phyloP scores from a whole-genome alignment of 2,329 filamentous ascomycete genomes.

The Talaromyces verruculosus region DNA sequence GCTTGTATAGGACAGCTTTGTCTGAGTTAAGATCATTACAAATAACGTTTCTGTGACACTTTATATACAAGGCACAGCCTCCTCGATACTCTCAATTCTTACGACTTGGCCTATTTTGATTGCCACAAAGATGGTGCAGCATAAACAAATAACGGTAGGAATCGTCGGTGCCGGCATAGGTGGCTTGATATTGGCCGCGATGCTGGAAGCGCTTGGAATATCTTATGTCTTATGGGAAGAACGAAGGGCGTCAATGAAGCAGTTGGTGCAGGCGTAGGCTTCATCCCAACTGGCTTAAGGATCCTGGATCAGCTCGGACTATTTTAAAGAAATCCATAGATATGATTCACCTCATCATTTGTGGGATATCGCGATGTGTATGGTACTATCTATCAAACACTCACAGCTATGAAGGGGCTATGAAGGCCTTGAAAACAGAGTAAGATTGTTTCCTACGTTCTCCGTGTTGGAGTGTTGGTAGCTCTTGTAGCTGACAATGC shows the following conservation, averaged over 20 bases:
- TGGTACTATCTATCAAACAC: constrained; percentile 1
- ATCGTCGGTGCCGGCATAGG: constrained; percentile 53
- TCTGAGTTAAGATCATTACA: background rate
- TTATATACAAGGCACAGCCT: constrained; percentile 14
- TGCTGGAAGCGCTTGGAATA: constrained; percentile 47
- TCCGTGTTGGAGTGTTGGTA: background rate
- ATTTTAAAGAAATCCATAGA: constrained; percentile 32
- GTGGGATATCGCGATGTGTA: constrained; percentile 13
- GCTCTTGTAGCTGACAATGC: background rate
- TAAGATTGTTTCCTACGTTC: background rate
- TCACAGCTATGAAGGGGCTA: constrained; percentile 9
- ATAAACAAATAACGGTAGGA: constrained; percentile 34
- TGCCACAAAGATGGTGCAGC: background rate
- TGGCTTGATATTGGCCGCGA: constrained; percentile 50
- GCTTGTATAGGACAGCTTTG: background rate
- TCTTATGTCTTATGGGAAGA: constrained; percentile 53
- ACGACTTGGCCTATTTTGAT: background rate
- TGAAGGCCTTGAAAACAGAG: background rate
- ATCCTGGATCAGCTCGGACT: constrained; percentile 54
- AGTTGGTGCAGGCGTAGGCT: constrained; percentile 51
- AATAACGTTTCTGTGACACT: background rate
- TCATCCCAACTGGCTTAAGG: too few species aligned
- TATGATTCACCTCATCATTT: constrained; percentile 26
- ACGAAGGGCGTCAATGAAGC: constrained; percentile 37
- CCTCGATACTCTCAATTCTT: background rate